Evolutionary conservation across 208 protist genomes (phyloP), one percentile per base, ranked within the genome.

Genomic region (Sergeia podlipaevii): DNA sequence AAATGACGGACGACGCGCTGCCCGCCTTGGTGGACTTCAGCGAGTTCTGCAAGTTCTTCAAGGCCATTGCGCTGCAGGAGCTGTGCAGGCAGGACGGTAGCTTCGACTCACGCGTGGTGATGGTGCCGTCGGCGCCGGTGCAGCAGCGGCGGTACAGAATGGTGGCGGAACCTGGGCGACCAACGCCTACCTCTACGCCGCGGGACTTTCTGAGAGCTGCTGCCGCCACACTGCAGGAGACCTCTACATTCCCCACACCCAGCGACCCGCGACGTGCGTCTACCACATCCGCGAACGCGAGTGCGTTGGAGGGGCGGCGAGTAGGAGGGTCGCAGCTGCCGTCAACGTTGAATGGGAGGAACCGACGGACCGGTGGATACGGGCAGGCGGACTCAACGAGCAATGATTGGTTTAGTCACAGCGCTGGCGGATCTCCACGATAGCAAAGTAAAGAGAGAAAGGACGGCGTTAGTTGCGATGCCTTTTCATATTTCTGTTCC

Each of bases 11-110:
- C 29, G 34, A 30, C 1, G 18, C 24, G 36, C 51, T 72, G 33
- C 77, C 80, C 6, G 56, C 54, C 34, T 32, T 85, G 18, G 69
- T 89, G 0, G 76, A 89, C 57, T 89, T 89, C 60, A 80, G 73
- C 52, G 80, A 85, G 58, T 85, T 89, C 42, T 65, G 60, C 11
- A 84, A 71, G 63, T 85, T 89, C 50, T 80, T 75, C 61, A 79
- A 76, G 54, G 52, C 58, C 8, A 56, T 87, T 24, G 79, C 79
- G 17, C 41, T 76, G 60, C 60, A 65, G 43, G 75, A 83, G 37
- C 38, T 80, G 39, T 43, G 54, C 43, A 68, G 60, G 59, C 60
- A 76, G 32, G 69, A 75, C 50, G 37, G 21, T 37, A 43, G 41
- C 38, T 68, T 70, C 45, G 60, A 64, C 34, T 34, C 49, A 39